Evolutionary conservation across 257 asterid genomes (phyloP), one percentile per base, ranked within the genome.

Genomic region (Nicotiana tomentosiformis): DNA sequence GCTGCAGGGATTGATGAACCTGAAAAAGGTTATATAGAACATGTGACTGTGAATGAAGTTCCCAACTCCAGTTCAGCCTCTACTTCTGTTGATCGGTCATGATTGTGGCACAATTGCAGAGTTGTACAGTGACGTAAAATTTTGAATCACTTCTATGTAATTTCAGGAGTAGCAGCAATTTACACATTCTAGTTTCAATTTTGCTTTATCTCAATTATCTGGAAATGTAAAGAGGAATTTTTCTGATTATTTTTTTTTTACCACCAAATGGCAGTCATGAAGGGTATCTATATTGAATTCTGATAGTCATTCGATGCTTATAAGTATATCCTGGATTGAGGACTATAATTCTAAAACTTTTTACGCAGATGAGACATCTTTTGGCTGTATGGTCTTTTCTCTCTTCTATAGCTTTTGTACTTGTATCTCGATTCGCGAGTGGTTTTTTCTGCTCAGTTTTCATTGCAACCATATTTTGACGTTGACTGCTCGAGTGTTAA

Each of bases 41-140:
- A 58, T 58, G 84, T 16, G 72, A 91, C 86, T 68, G 83, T 15
- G 60, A 91, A 85, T 60, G 85, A 83, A 49, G 90, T 87, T 83
- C 83, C 90, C 5, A 85, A 86, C 86, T 90, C 90, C 62, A 56
- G 66, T 70, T 87, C 92, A 46, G 83, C 86, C 84, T 84, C 85
- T 32, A 39, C 69, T 70, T 85, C 90, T 37, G 84, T 79, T 65
- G 85, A 46, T 78, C 61, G 83, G 72, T 84, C 66, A 86, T 76
- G 83, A 77, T 56, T 84, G 78, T 82, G 90, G 91, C 81, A 67
- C 65, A 74, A 85, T 87, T 77, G 70, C 82, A 72, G 82, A 92
- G 92, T 82, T 91, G 95, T 94, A 90, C 88, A 93, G 93, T 80
- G 89, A 93, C 96, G 97, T 92, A 90, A 92, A 84, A 83, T 84